A percentile compares a stretch with the other conserved stretches of the same genome.
Conservation (phyloP, 1,139 yeast genomes). For the Yamadazyma taylorii region DNA sequence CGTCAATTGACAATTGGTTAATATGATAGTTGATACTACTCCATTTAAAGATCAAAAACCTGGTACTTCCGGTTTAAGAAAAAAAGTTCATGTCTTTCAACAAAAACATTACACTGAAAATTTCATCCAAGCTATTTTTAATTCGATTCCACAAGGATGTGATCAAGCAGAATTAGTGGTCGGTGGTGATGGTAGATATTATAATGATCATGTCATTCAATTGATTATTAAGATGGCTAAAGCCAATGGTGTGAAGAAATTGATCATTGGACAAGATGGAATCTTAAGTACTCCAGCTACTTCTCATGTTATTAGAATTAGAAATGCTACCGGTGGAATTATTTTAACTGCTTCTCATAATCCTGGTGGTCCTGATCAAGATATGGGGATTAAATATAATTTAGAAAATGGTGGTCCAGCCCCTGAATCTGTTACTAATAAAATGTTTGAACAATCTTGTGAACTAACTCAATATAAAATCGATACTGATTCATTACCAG, state of each 20-base stretch:
- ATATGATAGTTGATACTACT: constrained; percentile 50
- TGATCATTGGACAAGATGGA: constrained; percentile 86
- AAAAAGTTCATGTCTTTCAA: constrained; percentile 83
- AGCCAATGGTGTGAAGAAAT: constrained; percentile 84
- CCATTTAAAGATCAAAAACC: constrained; percentile 93
- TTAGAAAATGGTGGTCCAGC: constrained; percentile 98
- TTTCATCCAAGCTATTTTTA: constrained; percentile 83
- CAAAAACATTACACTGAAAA: constrained; percentile 86
- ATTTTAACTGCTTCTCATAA: constrained; percentile 96
- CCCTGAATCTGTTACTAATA: constrained; percentile 92
- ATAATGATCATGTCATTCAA: constrained; percentile 79
- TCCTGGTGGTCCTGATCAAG: constrained; percentile 96
- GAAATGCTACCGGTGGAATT: constrained; percentile 87
- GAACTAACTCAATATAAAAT: constrained; percentile 57
- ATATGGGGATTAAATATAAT: constrained; percentile 94
- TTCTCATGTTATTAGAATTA: constrained; percentile 81
- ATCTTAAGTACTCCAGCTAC: constrained; percentile 95
- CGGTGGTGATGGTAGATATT: constrained; percentile 97
- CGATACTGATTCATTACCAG: constrained; percentile 47
- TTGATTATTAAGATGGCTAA: constrained; percentile 81
- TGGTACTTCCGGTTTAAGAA: constrained; percentile 95
- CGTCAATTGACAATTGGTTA: constrained; percentile 12
- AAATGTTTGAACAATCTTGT: constrained; percentile 73
- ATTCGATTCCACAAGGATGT: constrained; percentile 89
- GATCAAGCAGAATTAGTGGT: constrained; percentile 75